phyloP scores from a whole-genome alignment of 768 basidiomycete species.

The Rhodotorula diobovata region DNA sequence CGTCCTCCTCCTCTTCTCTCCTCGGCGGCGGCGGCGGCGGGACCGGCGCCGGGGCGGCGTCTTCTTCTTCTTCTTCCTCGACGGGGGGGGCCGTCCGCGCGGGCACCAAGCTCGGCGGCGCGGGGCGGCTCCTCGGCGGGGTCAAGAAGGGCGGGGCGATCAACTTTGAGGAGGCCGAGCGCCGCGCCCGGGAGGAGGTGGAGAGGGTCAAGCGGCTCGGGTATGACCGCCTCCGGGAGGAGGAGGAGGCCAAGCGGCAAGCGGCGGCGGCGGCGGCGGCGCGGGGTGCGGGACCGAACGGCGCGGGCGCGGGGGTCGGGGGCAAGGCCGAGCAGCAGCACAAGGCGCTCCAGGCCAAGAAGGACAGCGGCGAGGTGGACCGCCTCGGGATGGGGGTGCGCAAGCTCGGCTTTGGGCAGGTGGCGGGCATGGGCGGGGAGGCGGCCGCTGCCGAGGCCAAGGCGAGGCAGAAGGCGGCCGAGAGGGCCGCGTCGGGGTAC shows the following conservation, averaged over 20 bases:
- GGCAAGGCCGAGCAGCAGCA: constrained; percentile 6
- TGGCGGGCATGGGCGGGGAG: constrained; percentile 43
- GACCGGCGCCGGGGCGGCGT: background rate
- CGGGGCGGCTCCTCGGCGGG: constrained; percentile 62
- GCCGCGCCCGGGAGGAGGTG: constrained; percentile 83
- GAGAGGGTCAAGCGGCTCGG: constrained; percentile 87
- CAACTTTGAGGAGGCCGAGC: constrained; percentile 91
- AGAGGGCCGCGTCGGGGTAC: constrained; percentile 51
- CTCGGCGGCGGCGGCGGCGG: background rate
- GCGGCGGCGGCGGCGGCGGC: constrained; percentile 40
- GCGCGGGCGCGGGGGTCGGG: background rate
- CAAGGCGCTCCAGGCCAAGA: constrained; percentile 47
- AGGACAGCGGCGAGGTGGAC: constrained; percentile 56
- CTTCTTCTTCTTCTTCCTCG: no score
- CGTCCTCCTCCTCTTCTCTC: constrained; percentile 9
- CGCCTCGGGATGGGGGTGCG: constrained; percentile 67
- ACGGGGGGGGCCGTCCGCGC: no score
- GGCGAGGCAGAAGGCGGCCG: constrained; percentile 56
- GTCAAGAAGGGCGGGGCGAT: constrained; percentile 79
- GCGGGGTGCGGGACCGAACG: constrained; percentile 42
- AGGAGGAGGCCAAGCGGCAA: constrained; percentile 56
- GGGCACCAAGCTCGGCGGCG: constrained; percentile 52
- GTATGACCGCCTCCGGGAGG: constrained; percentile 79
- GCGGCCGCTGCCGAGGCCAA: constrained; percentile 55
- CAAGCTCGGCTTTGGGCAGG: constrained; percentile 73